Conservation (phyloP, 129 eudicot species). For the Dittrichia graveolens region DNA sequence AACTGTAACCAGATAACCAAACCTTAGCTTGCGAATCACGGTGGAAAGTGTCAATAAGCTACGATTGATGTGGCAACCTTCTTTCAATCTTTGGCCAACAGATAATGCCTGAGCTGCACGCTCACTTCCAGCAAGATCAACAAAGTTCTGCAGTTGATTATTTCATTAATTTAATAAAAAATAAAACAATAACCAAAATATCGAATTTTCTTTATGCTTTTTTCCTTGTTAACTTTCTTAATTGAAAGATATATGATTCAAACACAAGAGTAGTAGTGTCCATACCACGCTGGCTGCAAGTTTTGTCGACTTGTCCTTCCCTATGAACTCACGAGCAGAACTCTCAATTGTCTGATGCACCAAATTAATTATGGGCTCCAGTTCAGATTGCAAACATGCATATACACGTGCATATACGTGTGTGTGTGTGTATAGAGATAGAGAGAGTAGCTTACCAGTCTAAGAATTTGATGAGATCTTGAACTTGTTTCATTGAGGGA, state of each 20-base stretch:
- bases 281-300: slow-evolving; percentile 97
- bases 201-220: not conserved
- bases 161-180: not conserved
- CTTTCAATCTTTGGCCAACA: slow-evolving; percentile 90
- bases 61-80: slow-evolving; percentile 98
- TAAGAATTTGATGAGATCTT: slow-evolving; percentile 94
- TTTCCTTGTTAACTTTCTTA: not conserved
- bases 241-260: not conserved
- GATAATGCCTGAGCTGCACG: slow-evolving; percentile 97
- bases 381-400: not conserved
- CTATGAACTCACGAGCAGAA: slow-evolving; percentile 96
- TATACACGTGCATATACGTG: not conserved
- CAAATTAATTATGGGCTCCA: slow-evolving; percentile 21
- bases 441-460: slow-evolving; percentile 55
- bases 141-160: slow-evolving; percentile 67
- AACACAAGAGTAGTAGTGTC: slow-evolving; percentile 9
- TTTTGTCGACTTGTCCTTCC: slow-evolving; percentile 90
- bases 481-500: slow-evolving; percentile 97
- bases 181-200: not conserved
- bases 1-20: slow-evolving; percentile 10
- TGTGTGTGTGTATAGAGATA: not conserved
- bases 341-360: slow-evolving; percentile 92
- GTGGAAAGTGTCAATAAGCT: slow-evolving; percentile 89
- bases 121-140: slow-evolving; percentile 99
- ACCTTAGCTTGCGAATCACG: slow-evolving; percentile 98